Conservation (phyloP, 2,329 filamentous ascomycete genomes). For the Beauveria medogensis region DNA sequence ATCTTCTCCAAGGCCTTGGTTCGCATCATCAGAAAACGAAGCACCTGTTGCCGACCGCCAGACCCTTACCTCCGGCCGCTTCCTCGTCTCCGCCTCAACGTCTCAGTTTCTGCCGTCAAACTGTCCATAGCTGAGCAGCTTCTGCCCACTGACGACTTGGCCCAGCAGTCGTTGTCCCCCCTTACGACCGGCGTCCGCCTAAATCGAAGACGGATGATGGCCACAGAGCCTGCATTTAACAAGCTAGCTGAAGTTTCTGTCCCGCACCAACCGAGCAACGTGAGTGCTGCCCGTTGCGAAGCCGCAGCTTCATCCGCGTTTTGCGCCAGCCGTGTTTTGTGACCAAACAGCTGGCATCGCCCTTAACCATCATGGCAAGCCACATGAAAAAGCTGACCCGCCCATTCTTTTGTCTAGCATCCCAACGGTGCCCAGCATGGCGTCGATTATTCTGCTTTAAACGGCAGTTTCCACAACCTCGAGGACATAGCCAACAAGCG, state of each 20-base stretch:
- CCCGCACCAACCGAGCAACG: conserved; percentile 37
- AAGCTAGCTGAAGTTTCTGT: conserved; percentile 46
- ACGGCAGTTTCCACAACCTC: conserved; percentile 36
- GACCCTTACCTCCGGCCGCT: neutral
- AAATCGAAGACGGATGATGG: conserved; percentile 51
- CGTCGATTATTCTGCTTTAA: conserved; percentile 37
- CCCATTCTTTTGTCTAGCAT: conserved; percentile 10
- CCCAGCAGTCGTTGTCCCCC: conserved; percentile 18
- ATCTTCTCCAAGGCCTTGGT: conserved; percentile 7
- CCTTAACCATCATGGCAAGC: neutral
- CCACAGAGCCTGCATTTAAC: conserved; percentile 50
- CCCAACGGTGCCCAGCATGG: conserved; percentile 39
- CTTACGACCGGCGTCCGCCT: conserved; percentile 24
- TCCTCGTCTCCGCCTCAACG: neutral
- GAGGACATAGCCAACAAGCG: conserved; percentile 51
- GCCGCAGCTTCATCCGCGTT: neutral
- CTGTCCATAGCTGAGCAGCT: neutral
- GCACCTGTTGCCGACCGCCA: neutral
- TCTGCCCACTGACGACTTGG: conserved; percentile 17
- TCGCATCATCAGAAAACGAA: neutral
- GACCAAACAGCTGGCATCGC: neutral
- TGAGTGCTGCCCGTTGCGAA: conserved; percentile 23
- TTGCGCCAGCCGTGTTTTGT: conserved; percentile 4
- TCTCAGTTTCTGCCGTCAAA: neutral
- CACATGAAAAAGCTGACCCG: neutral